Percentiles rank a stretch among this genome's conserved stretches.
Evolutionary conservation across 495 filamentous ascomycete genomes (phyloP).

Genomic region (Tuber brumale): DNA sequence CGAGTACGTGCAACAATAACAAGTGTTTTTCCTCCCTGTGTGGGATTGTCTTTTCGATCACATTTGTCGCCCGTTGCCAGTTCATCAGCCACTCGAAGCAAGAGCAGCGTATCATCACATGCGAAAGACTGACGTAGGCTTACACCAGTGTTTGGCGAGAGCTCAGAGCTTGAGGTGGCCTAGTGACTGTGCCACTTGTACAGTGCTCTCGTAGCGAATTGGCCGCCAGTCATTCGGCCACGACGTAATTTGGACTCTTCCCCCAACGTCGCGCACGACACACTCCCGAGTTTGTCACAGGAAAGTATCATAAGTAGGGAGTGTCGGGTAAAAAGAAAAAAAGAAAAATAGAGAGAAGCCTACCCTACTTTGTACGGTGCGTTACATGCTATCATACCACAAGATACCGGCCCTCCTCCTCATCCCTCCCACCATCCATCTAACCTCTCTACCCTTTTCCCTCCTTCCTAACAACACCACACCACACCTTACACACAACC

Average conservation of each 20-base stretch:
- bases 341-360: not conserved
- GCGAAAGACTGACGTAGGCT: conserved; percentile 34
- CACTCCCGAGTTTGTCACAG: conserved; percentile 9
- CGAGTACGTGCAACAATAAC: not conserved
- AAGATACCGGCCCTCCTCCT: conserved; percentile 21
- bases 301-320: not conserved
- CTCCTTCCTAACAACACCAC: conserved; percentile 27
- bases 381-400: not conserved
- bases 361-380: not conserved
- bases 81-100: not conserved
- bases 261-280: conserved; percentile 32
- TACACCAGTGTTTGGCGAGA: conserved; percentile 15
- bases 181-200: conserved; percentile 32
- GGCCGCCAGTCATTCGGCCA: conserved; percentile 18
- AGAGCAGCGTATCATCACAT: conserved; percentile 24
- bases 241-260: conserved; percentile 31
- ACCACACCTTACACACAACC: conserved; percentile 5
- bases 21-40: not conserved
- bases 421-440: conserved; percentile 15
- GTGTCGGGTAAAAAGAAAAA: not conserved
- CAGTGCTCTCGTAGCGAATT: not conserved
- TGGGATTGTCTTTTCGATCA: not conserved
- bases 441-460: conserved; percentile 9
- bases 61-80: not conserved
- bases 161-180: conserved; percentile 18